phyloP scores from a whole-genome alignment of 1,284 basidiomycete genomes.

The Boletus semigastroideus region DNA sequence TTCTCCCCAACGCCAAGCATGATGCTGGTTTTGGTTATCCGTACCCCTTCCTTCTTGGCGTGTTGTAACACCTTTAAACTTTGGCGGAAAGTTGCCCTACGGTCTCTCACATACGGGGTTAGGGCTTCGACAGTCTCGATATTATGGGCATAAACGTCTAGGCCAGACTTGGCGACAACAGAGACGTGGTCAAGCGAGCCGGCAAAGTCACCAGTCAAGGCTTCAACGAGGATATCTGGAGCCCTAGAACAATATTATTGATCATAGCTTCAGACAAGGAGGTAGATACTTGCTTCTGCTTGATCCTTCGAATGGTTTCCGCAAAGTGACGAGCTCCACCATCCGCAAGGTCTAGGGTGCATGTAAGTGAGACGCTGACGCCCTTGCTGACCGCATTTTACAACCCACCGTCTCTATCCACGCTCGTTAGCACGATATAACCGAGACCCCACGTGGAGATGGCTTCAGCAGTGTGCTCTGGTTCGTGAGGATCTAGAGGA shows the following conservation, averaged over 20 bases:
- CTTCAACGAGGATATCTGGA: constrained; percentile 94
- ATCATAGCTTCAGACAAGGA: constrained; percentile 1
- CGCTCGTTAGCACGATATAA: constrained; percentile 96
- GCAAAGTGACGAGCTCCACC: constrained; percentile 95
- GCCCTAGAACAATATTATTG: constrained; percentile 51
- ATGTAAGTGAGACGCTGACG: constrained; percentile 6
- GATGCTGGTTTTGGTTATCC: constrained; percentile 96
- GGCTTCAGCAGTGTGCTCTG: constrained; percentile 97
- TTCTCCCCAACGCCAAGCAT: constrained; percentile 98
- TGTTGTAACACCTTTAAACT: constrained; percentile 83
- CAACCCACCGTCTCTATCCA: constrained; percentile 87
- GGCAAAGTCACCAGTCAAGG: constrained; percentile 93
- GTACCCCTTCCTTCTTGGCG: constrained; percentile 79
- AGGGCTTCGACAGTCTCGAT: constrained; percentile 93
- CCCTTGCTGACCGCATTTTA: background rate
- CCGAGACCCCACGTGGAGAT: constrained; percentile 98
- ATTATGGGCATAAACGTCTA: constrained; percentile 99
- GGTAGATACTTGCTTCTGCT: constrained; percentile 72
- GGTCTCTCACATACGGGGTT: constrained; percentile 94
- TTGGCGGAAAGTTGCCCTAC: constrained; percentile 90
- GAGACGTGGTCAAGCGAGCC: constrained; percentile 78
- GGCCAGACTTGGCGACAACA: constrained; percentile 83
- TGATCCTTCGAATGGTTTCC: constrained; percentile 92
- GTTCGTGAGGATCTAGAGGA: constrained; percentile 94
- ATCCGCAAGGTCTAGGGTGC: constrained; percentile 76